Evolutionary conservation across 1,284 basidiomycete genomes (phyloP).

Genomic region (Athelia psychrophila): DNA sequence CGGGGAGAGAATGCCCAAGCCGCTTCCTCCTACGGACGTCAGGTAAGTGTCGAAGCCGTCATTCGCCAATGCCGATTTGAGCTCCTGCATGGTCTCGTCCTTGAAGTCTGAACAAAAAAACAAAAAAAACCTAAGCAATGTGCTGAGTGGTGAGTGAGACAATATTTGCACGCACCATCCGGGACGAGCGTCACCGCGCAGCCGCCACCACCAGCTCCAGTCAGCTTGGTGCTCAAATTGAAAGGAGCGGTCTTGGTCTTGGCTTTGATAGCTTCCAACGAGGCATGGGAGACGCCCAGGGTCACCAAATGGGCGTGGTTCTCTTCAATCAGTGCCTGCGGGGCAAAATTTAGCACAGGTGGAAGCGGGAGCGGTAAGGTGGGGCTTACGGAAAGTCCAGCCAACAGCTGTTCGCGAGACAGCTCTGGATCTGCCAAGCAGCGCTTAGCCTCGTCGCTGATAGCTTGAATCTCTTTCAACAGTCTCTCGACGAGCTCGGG

Average conservation of each 20-base stretch:
- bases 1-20: constrained; percentile 83
- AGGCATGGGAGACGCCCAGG: constrained; percentile 92
- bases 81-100: constrained; percentile 49
- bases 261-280: constrained; percentile 80
- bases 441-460: constrained; percentile 77
- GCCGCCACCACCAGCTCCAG: constrained; percentile 98
- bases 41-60: constrained; percentile 85
- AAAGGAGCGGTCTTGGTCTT: constrained; percentile 66
- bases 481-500: constrained; percentile 76
- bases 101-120: constrained; percentile 53
- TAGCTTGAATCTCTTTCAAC: constrained; percentile 75
- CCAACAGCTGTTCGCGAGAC: constrained; percentile 58
- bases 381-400: constrained; percentile 55
- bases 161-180: constrained; percentile 58
- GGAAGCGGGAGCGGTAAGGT: too few relatives aligned
- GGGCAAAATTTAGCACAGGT: too few relatives aligned
- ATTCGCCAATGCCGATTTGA: constrained; percentile 57
- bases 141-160: constrained; percentile 1
- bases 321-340: constrained; percentile 76
- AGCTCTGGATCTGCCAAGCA: constrained; percentile 76
- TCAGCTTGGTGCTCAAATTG: constrained; percentile 90
- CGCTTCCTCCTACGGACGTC: constrained; percentile 91
- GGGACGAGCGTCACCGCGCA: constrained; percentile 96
- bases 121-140: too few relatives aligned
- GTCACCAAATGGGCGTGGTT: constrained; percentile 87